A percentile compares a stretch with the other conserved stretches of the same genome.
Conservation (phyloP, 768 basidiomycete genomes). For the Trametes meyenii region DNA sequence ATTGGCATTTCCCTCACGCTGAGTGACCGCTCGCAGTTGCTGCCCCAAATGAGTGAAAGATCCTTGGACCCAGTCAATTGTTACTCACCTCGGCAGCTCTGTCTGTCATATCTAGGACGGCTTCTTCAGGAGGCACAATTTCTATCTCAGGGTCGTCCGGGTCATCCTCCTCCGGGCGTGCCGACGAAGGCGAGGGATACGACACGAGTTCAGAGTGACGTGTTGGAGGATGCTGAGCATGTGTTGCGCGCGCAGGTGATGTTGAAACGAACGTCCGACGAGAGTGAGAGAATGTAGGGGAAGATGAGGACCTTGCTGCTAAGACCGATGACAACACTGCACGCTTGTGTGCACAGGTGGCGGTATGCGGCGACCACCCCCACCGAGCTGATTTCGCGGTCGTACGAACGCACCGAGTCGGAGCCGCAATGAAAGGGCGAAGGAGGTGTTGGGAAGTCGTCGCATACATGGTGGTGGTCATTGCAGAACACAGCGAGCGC, state of each 20-base stretch:
- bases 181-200: slow-evolving; percentile 45
- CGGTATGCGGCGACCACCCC: neutral
- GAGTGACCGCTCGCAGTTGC: slow-evolving; percentile 78
- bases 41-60: slow-evolving; percentile 33
- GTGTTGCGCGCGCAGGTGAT: slow-evolving; percentile 32
- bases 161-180: slow-evolving; percentile 48
- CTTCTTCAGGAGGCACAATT: slow-evolving; percentile 53
- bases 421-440: slow-evolving; percentile 4
- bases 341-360: neutral
- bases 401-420: slow-evolving; percentile 2
- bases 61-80: neutral
- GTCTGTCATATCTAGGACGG: slow-evolving; percentile 64
- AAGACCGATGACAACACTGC: neutral
- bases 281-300: neutral
- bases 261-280: slow-evolving; percentile 20
- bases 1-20: slow-evolving; percentile 60
- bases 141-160: slow-evolving; percentile 68
- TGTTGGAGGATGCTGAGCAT: slow-evolving; percentile 46
- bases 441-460: slow-evolving; percentile 6
- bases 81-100: slow-evolving; percentile 71
- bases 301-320: neutral
- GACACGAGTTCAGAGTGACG: slow-evolving; percentile 44
- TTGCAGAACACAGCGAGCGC: slow-evolving; percentile 4
- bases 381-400: neutral
- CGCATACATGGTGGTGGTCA: slow-evolving; percentile 14